A percentile compares a stretch with the other conserved stretches of the same genome.
phyloP scores from a whole-genome alignment of 768 basidiomycete genomes.

The Mrakia frigida region DNA sequence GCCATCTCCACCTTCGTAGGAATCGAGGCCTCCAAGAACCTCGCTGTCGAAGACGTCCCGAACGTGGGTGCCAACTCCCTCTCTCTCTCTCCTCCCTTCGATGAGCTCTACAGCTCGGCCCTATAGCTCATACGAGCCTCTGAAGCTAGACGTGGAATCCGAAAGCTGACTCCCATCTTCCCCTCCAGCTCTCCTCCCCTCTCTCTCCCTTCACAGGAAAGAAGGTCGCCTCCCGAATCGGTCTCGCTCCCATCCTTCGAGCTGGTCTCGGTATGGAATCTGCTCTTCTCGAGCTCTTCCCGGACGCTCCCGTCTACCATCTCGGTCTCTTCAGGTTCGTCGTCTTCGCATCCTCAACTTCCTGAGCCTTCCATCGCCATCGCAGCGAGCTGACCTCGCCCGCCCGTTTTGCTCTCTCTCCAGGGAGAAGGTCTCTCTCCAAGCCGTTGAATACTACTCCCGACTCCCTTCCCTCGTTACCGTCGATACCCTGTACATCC shows the following conservation, averaged over 20 bases:
- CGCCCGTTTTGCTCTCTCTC: background rate
- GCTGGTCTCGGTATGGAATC: conserved; percentile 93
- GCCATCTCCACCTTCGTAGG: conserved; percentile 71
- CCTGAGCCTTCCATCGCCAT: too few species aligned
- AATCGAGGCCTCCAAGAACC: conserved; percentile 69
- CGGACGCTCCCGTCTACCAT: conserved; percentile 83
- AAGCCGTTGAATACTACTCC: conserved; percentile 69
- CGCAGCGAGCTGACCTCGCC: background rate
- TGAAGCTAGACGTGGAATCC: background rate
- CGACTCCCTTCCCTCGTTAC: conserved; percentile 67
- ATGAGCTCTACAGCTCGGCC: background rate
- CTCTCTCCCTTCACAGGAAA: conserved; percentile 73
- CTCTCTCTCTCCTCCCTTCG: background rate
- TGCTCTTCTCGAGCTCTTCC: conserved; percentile 56
- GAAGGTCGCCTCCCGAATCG: conserved; percentile 67
- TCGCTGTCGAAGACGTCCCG: conserved; percentile 59
- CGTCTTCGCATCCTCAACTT: too few species aligned
- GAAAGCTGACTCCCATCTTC: background rate
- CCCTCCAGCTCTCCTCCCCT: conserved; percentile 54
- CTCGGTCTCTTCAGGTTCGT: conserved; percentile 62
- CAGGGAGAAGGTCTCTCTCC: conserved; percentile 65
- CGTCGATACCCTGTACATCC: conserved; percentile 75
- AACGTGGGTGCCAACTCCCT: conserved; percentile 54
- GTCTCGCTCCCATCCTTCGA: conserved; percentile 82
- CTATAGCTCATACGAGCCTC: background rate